Conservation (phyloP, 192 early-diverging fungal species). For the Linnemannia elongata region DNA sequence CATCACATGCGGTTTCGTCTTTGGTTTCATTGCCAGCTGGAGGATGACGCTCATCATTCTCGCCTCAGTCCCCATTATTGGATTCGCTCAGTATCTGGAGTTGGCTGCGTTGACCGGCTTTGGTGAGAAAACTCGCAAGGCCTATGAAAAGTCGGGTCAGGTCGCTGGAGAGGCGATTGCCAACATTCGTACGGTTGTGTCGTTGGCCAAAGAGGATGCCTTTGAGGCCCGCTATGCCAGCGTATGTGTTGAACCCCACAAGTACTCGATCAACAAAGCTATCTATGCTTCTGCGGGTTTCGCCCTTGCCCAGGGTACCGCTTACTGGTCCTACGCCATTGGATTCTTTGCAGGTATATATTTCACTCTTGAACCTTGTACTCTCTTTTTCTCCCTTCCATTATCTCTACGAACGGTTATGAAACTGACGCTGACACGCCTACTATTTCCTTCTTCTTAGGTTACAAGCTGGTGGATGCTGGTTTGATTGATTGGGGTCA, state of each 20-base stretch:
- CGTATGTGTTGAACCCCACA: conserved; percentile 62
- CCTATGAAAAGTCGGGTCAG: conserved; percentile 76
- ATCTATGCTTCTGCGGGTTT: conserved; percentile 59
- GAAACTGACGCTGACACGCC: background rate
- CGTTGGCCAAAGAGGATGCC: conserved; percentile 61
- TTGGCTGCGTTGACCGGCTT: conserved; percentile 64
- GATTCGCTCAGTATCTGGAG: conserved; percentile 72
- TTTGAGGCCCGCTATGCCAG: conserved; percentile 43
- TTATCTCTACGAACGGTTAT: too few relatives aligned
- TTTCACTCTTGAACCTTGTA: background rate
- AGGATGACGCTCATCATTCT: conserved; percentile 73
- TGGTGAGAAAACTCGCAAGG: conserved; percentile 66
- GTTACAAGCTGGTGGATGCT: conserved; percentile 57
- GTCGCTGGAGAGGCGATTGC: conserved; percentile 82
- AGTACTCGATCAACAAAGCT: conserved; percentile 51
- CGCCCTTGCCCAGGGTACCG: conserved; percentile 63
- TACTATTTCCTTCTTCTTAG: background rate
- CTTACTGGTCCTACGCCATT: conserved; percentile 64
- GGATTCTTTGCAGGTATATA: conserved; percentile 63
- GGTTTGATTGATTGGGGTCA: conserved; percentile 24
- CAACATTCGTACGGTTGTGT: conserved; percentile 81
- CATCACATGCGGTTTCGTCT: conserved; percentile 22
- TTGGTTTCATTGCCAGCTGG: conserved; percentile 72
- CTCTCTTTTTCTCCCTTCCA: background rate
- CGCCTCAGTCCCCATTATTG: conserved; percentile 76